Evolutionary conservation across 192 early-diverging fungal species (phyloP), one percentile per base, ranked within the genome.

Genomic region (Coemansia umbellata): DNA sequence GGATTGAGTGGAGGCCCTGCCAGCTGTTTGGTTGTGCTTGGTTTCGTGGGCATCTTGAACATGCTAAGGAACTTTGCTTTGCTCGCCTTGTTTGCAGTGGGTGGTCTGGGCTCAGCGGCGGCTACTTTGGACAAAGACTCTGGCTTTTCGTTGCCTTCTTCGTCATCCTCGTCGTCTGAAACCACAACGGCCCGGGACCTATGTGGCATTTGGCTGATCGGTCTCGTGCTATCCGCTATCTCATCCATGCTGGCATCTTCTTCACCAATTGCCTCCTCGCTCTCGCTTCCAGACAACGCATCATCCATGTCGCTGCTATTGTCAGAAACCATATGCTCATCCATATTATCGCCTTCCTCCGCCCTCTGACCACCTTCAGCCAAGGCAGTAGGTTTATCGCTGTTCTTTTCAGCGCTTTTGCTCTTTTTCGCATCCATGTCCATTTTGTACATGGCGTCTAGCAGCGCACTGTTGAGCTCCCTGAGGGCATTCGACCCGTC

Each of bases 31-130:
- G 33, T 44, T n/a, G 40, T 42, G 40, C 21, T 15, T 1, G 40
- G 40, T 13, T 45, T 45, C 2, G 33, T 60, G 2, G 67, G 63
- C 74, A 76, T 76, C 35, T 53, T 52, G 50, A 76, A 76, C 67
- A 62, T 70, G 17, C 62, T 42, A 22, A 70, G 14, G 52, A 76
- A 76, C 57, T 70, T 62, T n/a, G 57, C 22, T 30, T 65, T 75
- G 31, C 39, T 18, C 4, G 18, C 41, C 53, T 23, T 27, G 9
- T 22, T 51, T 4, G 2, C 48, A 3, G 8, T 13, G 7, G 14
- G 30, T 17, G 18, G 36, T 21, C 21, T 60, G 32, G 56, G 24
- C 31, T 0, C 39, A 36, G 26, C 17, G 5, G 11, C 10, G 17
- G 35, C 27, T n/a, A n/a, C n/a, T n/a, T n/a, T n/a, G n/a, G n/a